Conservation (phyloP, 2,329 filamentous ascomycete species). For the Sclerotinia spermophila region DNA sequence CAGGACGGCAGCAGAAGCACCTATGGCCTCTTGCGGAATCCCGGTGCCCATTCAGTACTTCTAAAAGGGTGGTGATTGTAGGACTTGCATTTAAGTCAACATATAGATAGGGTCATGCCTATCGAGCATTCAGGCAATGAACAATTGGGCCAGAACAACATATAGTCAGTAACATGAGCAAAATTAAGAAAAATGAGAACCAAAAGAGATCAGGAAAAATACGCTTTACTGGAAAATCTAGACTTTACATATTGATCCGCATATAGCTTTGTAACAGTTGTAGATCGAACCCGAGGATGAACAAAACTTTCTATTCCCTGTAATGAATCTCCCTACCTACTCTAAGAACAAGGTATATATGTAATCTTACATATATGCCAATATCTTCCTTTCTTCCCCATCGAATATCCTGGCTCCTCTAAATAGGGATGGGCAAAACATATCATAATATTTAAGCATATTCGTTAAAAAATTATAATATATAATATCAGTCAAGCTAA, state of each 20-base stretch:
- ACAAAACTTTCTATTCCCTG: not conserved
- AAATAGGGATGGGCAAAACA: too few relatives aligned
- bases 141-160: not conserved
- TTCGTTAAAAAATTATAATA: too few relatives aligned
- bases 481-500: too few relatives aligned
- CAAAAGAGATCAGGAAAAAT: not conserved
- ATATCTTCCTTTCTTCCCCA: not conserved
- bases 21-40: constrained; percentile 31
- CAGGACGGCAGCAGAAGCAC: constrained; percentile 31
- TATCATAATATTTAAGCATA: too few relatives aligned
- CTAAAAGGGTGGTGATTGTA: not conserved
- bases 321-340: not conserved
- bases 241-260: constrained; percentile 15
- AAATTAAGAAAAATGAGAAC: not conserved
- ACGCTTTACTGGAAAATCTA: constrained; percentile 7
- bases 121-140: not conserved
- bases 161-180: not conserved
- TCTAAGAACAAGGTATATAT: not conserved
- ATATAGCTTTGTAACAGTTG: constrained; percentile 8
- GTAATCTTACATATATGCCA: not conserved
- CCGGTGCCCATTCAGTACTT: constrained; percentile 17
- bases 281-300: not conserved
- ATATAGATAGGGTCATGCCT: not conserved
- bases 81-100: constrained; percentile 10
- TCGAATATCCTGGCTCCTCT: not conserved